Base-by-base conservation (phyloP, 768 basidiomycete species). In the Hygrocybe coccinea region DNA sequence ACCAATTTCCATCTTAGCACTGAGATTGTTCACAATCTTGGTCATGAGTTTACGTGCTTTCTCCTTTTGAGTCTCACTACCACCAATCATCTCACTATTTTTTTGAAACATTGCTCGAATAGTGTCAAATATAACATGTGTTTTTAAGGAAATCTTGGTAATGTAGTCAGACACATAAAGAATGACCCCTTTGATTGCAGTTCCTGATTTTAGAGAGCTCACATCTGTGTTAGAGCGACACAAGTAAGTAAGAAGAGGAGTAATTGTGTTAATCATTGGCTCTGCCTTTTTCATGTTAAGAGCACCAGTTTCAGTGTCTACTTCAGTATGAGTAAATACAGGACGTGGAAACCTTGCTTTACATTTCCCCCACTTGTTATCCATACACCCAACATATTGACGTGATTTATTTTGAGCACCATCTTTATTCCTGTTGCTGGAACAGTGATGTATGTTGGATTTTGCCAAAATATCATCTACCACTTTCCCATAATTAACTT, bases 281-380 rank as follows among this genome's bases (percentile, higher is more conserved):
- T 74, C 70, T 12, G 37, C 33, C 53, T 75, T 69, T 54, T 66
- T 65, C 52, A 71, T 57, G 6, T 59, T 46, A 4, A 72, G 50
- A 15, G 57, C 52, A 14, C 70, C 71, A 19, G 58, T 64, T 5
- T 64, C 56, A 2, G 43, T 10, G 57, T 74, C 70, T 11, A 74
- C 56, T 14, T 36, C 15, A 8, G 71, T 71, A 3, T 61, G 17
- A 2, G n/a, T 5, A 34, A 53, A 50, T 2, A 61, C 47, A 1
- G 54, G 37, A 19, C 71, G 47, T 7, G 74, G 74, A 66, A 74
- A 74, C 0, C 72, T 44, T 2, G 67, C 61, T 56, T 63, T 67
- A 54, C 74, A 74, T 35, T 43, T 62, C 12, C 62, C 59, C 43
- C 60, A 62, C 50, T 67, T 63, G 35, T 67, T 66, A 62, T 24